phyloP scores from a whole-genome alignment of 352 stramenopile species.

The Pythium guiyangense region DNA sequence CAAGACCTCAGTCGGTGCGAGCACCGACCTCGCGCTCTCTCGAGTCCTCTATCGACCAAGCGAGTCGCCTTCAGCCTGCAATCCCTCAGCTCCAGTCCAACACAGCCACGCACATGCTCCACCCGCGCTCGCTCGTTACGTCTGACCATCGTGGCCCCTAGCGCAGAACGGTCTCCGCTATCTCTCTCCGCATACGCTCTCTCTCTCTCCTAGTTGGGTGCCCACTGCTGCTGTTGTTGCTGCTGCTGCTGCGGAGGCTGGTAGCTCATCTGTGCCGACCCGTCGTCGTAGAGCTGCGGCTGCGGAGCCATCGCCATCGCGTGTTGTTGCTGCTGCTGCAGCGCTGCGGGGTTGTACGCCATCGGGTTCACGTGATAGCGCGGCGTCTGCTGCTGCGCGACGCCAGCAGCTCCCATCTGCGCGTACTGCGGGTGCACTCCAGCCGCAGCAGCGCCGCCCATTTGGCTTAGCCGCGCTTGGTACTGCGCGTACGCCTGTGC shows the following conservation, averaged over 20 bases:
- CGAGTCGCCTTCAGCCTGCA: no score
- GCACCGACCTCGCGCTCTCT: no score
- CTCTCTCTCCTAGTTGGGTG: neutral
- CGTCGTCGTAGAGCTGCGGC: slow-evolving; percentile 20
- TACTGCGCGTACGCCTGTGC: slow-evolving; percentile 54
- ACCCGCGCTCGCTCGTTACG: neutral
- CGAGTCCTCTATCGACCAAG: no score
- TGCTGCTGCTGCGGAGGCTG: slow-evolving; percentile 1
- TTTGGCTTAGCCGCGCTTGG: slow-evolving; percentile 55
- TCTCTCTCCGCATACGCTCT: no score
- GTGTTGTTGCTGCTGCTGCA: slow-evolving; percentile 17
- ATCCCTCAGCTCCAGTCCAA: no score
- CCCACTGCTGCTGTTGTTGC: neutral
- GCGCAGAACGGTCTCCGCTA: no score
- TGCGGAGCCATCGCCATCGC: slow-evolving; percentile 23
- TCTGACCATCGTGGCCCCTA: neutral
- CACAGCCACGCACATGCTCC: no score
- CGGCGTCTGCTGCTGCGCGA: slow-evolving; percentile 12
- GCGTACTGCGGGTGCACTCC: slow-evolving; percentile 21
- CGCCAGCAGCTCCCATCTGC: slow-evolving; percentile 16
- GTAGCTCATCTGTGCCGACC: slow-evolving; percentile 16
- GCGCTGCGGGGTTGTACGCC: slow-evolving; percentile 10
- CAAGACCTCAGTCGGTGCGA: no score
- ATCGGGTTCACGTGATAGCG: slow-evolving; percentile 2
- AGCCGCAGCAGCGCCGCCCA: slow-evolving; percentile 15